phyloP scores from a whole-genome alignment of 768 basidiomycete species.

The Lactarius trivialis region DNA sequence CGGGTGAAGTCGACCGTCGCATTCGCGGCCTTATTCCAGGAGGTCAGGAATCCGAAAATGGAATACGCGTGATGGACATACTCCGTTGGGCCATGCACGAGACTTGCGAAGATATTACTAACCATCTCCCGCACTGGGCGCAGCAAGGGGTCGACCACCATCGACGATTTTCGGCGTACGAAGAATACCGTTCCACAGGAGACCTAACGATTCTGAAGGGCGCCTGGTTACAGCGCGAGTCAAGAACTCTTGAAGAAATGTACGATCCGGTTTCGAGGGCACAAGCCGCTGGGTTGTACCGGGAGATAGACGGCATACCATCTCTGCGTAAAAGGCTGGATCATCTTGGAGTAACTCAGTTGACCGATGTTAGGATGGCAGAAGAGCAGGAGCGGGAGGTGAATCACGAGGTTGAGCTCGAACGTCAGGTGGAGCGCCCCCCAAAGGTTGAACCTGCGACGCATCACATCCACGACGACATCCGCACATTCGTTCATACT shows the following conservation, averaged over 20 bases:
- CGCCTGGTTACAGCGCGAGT: not conserved
- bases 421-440: not conserved
- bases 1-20: conserved; percentile 2
- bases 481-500: not conserved
- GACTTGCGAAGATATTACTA: conserved; percentile 9
- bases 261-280: not conserved
- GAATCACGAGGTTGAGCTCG: not conserved
- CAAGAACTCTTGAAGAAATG: not conserved
- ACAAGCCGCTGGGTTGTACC: not conserved
- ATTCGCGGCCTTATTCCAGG: not conserved
- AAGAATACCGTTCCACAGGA: not conserved
- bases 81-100: conserved; percentile 10
- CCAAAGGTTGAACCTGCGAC: not conserved
- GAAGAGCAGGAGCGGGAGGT: conserved; percentile 13
- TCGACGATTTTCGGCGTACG: not conserved
- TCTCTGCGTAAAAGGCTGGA: not conserved
- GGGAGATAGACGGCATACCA: not conserved
- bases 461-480: not conserved
- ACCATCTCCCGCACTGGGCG: conserved; percentile 2
- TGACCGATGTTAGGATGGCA: not conserved
- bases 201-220: not conserved
- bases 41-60: not conserved
- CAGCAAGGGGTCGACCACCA: conserved; percentile 7
- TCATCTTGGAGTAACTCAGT: not conserved
- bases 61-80: not conserved